A percentile compares a stretch with the other conserved stretches of the same genome.
Conservation (phyloP, 345 rosid genomes). For the Linum trigynum region DNA sequence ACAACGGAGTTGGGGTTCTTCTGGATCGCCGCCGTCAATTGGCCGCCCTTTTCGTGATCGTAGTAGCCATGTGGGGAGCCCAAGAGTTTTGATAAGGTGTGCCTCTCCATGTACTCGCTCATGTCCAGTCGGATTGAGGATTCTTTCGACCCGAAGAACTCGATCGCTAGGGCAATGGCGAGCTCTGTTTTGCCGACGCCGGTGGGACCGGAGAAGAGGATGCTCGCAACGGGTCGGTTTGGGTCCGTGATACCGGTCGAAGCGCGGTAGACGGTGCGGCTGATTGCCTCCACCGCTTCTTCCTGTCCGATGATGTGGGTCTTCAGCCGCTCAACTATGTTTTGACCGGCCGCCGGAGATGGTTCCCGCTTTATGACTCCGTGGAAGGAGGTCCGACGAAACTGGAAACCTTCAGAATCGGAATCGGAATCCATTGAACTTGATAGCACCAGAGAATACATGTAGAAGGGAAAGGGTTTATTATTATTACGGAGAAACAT, state of each 20-base stretch:
- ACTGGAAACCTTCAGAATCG: too few species aligned
- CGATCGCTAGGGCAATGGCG: slow-evolving; percentile 89
- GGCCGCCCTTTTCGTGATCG: slow-evolving; percentile 94
- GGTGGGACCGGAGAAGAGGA: too few species aligned
- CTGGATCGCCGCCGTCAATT: slow-evolving; percentile 86
- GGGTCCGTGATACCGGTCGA: too few species aligned
- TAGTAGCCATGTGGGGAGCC: slow-evolving; percentile 98
- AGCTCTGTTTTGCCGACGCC: slow-evolving; percentile 96
- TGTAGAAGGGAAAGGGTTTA: too few species aligned
- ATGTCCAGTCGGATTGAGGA: slow-evolving; percentile 94
- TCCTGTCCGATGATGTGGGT: slow-evolving; percentile 90
- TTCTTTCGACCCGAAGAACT: slow-evolving; percentile 92
- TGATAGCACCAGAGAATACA: too few species aligned
- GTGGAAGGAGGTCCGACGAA: too few species aligned
- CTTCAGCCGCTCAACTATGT: slow-evolving; percentile 96
- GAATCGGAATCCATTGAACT: too few species aligned
- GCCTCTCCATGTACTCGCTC: slow-evolving; percentile 99
- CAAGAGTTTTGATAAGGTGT: slow-evolving; percentile 88
- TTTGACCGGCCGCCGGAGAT: slow-evolving; percentile 27
- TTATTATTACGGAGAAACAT: too few species aligned
- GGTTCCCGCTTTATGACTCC: too few species aligned
- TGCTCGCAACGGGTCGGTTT: too few species aligned
- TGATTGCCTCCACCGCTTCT: slow-evolving; percentile 89
- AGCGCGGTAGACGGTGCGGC: too few species aligned
- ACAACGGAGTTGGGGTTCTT: slow-evolving; percentile 85